Conservation (phyloP, 2,329 filamentous ascomycete species). For the Pseudocercospora musae region DNA sequence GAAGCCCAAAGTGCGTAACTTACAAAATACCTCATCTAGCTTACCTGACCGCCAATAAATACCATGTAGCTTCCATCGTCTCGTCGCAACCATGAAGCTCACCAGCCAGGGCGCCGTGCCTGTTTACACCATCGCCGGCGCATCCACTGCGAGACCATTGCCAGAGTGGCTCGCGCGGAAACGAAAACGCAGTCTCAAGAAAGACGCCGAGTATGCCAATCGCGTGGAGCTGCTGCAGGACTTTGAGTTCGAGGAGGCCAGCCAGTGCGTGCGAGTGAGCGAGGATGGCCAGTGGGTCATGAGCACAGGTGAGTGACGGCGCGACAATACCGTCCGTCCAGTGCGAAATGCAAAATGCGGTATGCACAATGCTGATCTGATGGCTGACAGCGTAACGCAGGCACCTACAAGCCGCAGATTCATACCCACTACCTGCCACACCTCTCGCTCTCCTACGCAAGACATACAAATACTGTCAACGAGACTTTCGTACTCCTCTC, state of each 20-base stretch:
- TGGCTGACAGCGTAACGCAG: constrained; percentile 37
- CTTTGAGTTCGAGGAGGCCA: constrained; percentile 96
- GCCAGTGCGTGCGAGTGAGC: constrained; percentile 81
- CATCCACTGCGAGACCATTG: constrained; percentile 78
- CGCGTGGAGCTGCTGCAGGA: constrained; percentile 93
- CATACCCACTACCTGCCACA: constrained; percentile 95
- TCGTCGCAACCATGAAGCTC: constrained; percentile 63
- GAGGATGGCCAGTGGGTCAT: constrained; percentile 97
- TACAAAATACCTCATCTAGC: too few relatives aligned
- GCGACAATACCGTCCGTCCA: not conserved
- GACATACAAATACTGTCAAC: constrained; percentile 89
- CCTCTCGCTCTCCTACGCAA: constrained; percentile 85
- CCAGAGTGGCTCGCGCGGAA: constrained; percentile 93
- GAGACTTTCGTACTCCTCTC: constrained; percentile 86
- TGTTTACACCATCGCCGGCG: constrained; percentile 93
- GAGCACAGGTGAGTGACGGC: constrained; percentile 67
- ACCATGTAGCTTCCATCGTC: too few relatives aligned
- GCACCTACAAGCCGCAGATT: constrained; percentile 75
- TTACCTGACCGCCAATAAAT: too few relatives aligned
- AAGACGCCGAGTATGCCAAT: constrained; percentile 88
- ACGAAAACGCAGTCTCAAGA: constrained; percentile 85
- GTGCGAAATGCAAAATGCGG: not conserved
- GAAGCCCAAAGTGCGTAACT: too few relatives aligned
- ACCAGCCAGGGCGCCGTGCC: constrained; percentile 78
- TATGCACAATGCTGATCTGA: constrained; percentile 22